Evolutionary conservation across 73 alveolate species (phyloP).

Genomic region (Blepharisma stoltei): DNA sequence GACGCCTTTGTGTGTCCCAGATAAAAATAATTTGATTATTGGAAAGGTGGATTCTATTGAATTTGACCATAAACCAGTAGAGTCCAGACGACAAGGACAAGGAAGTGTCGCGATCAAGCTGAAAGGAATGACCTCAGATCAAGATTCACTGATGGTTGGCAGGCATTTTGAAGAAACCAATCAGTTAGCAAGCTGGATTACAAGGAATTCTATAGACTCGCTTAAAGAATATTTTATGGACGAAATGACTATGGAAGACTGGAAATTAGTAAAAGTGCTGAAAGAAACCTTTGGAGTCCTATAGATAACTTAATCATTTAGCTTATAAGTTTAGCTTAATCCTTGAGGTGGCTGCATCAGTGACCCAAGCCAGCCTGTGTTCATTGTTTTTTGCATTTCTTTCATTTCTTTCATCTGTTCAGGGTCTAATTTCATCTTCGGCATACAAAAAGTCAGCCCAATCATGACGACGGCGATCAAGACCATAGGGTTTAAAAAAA

Average conservation of each 20-base stretch:
- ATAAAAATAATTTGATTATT: constrained; percentile 77
- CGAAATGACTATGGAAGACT: constrained; percentile 89
- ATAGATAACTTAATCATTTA: constrained; percentile 37
- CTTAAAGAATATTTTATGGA: constrained; percentile 93
- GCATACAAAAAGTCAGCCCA: constrained; percentile 8
- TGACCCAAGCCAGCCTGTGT: constrained; percentile 24
- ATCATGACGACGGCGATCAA: neutral
- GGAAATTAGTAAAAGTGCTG: constrained; percentile 89
- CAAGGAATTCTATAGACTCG: constrained; percentile 90
- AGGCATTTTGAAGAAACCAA: constrained; percentile 79
- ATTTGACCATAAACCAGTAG: constrained; percentile 67
- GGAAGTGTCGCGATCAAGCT: constrained; percentile 34
- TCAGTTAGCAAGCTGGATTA: constrained; percentile 57
- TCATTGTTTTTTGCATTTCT: constrained; percentile 24
- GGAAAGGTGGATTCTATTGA: constrained; percentile 92
- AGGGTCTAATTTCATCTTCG: constrained; percentile 20
- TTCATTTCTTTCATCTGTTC: constrained; percentile 33
- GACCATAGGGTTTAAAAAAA: constrained; percentile 18
- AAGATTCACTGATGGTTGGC: constrained; percentile 59
- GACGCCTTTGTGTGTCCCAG: constrained; percentile 94
- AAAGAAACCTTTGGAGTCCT: constrained; percentile 86
- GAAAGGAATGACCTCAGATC: neutral
- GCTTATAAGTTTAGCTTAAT: too few relatives aligned
- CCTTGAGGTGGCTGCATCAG: constrained; percentile 5
- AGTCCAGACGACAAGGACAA: constrained; percentile 65